Conservation (phyloP, 768 basidiomycete species). For the Auricularia auricula-judae region DNA sequence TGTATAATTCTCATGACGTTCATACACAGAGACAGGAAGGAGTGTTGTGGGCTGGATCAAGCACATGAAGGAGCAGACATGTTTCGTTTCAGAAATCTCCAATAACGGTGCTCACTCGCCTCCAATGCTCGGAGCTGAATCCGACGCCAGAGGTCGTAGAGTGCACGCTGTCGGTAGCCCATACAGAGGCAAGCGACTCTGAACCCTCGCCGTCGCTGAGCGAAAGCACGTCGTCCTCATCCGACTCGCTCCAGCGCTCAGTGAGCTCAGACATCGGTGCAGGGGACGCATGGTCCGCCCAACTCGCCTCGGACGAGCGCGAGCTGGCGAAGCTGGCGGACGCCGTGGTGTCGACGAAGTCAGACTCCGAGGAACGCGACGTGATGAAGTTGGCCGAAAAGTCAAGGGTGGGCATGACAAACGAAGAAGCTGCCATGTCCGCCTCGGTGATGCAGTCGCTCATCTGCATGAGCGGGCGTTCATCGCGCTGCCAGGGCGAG, state of each 20-base stretch:
- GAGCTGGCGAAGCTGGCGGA: background rate
- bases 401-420: slow-evolving; percentile 70
- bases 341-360: background rate
- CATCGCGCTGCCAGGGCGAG: slow-evolving; percentile 18
- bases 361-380: too few species aligned
- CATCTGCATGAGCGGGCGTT: slow-evolving; percentile 2
- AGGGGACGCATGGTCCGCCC: too few species aligned
- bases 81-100: background rate
- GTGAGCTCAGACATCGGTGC: background rate
- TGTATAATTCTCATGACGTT: background rate
- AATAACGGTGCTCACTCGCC: background rate
- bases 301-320: background rate
- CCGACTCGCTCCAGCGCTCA: background rate
- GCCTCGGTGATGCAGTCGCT: background rate
- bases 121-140: background rate
- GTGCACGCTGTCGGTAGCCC: background rate
- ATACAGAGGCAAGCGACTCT: background rate
- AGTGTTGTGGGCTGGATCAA: background rate
- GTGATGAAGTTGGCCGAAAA: slow-evolving; percentile 40
- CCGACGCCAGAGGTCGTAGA: background rate
- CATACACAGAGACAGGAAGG: background rate
- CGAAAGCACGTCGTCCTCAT: background rate
- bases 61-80: background rate
- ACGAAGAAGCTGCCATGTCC: slow-evolving; percentile 37
- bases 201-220: background rate